A percentile compares a stretch with the other conserved stretches of the same genome.
Evolutionary conservation across 306 rosid genomes (phyloP).

Genomic region (Herpetospermum pedunculosum): DNA sequence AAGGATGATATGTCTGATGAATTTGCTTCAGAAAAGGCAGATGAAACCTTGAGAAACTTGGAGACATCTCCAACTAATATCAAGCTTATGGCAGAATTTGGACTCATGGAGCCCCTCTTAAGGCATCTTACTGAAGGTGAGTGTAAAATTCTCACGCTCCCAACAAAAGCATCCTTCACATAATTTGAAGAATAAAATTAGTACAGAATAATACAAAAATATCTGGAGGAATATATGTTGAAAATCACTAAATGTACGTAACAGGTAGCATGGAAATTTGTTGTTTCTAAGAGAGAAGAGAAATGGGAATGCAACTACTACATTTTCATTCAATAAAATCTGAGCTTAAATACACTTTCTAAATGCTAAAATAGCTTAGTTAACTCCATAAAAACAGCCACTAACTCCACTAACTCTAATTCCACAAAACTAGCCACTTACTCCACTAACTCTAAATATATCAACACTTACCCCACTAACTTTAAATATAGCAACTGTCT

Average conservation of each 20-base stretch:
- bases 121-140: constrained; percentile 27
- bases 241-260: neutral
- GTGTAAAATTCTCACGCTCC: neutral
- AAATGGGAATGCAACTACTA: no score
- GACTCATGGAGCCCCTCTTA: constrained; percentile 32
- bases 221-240: neutral
- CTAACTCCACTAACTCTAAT: no score
- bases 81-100: constrained; percentile 38
- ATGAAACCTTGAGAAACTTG: constrained; percentile 26
- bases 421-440: no score
- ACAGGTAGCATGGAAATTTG: neutral
- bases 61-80: constrained; percentile 27
- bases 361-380: no score
- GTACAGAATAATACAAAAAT: neutral
- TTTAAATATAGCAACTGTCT: no score
- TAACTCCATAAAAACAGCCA: no score
- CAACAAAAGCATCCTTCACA: neutral
- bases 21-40: constrained; percentile 30
- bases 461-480: no score
- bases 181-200: neutral
- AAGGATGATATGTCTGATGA: constrained; percentile 22
- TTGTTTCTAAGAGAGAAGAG: no score
- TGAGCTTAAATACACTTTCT: no score
- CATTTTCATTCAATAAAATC: no score
- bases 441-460: no score